These are phyloP conservation scores for Mycena alexandri DNA, from an alignment of 768 basidiomycete genomes.

Conservation along the genomic window DNA sequence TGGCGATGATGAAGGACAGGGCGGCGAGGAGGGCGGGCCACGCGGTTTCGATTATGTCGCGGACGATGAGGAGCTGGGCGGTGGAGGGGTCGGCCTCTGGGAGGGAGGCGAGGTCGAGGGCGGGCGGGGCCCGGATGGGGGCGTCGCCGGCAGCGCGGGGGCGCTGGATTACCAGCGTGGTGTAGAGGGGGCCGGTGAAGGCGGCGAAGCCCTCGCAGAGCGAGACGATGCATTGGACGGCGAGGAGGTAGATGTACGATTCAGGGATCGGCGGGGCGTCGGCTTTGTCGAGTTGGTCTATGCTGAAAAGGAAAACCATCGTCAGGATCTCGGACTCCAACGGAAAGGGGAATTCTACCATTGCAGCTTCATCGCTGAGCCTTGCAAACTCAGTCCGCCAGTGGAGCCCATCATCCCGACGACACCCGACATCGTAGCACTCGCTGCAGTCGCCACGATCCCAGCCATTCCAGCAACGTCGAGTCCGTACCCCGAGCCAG, in stretches of 20 bases:
- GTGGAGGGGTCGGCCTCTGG: conserved; percentile 64
- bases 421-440: conserved; percentile 85
- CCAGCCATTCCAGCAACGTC: conserved; percentile 81
- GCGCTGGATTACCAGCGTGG: conserved; percentile 73
- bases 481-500: conserved; percentile 63
- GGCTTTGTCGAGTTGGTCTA: conserved; percentile 98
- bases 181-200: conserved; percentile 83
- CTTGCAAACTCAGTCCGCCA: conserved; percentile 77
- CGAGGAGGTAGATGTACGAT: conserved; percentile 92
- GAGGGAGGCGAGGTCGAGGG: conserved; percentile 72
- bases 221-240: conserved; percentile 87
- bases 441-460: conserved; percentile 86
- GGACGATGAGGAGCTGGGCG: conserved; percentile 71
- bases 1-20: conserved; percentile 88
- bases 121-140: conserved; percentile 77
- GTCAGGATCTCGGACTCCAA: conserved; percentile 18
- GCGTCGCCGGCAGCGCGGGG: conserved; percentile 74
- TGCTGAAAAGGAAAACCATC: conserved; percentile 60
- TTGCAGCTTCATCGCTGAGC: conserved; percentile 89
- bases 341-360: conserved; percentile 63
- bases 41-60: conserved; percentile 84
- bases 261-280: conserved; percentile 96
- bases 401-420: conserved; percentile 87
- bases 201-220: conserved; percentile 88
- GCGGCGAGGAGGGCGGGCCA: conserved; percentile 96